Percentiles rank a stretch among this genome's conserved stretches.
phyloP scores from a whole-genome alignment of 129 eudicot genomes.

The Flaveria sonorensis region DNA sequence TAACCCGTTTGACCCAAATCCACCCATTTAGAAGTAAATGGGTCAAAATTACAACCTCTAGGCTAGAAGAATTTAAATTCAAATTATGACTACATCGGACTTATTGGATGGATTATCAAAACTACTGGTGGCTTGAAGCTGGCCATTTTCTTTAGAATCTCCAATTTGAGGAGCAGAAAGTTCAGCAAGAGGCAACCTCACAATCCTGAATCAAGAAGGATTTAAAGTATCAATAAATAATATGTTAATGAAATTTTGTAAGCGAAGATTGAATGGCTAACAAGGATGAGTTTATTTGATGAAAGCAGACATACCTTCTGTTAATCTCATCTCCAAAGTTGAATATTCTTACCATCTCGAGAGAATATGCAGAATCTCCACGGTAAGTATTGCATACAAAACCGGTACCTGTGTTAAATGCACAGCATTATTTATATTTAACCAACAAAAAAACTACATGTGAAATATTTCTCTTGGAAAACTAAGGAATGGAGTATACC shows the following conservation, averaged over 20 bases:
- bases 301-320: conserved; percentile 57
- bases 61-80: neutral
- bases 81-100: conserved; percentile 27
- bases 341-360: conserved; percentile 78
- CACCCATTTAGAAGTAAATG: neutral
- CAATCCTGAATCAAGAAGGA: conserved; percentile 54
- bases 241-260: neutral
- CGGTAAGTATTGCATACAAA: conserved; percentile 78
- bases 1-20: neutral
- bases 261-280: neutral
- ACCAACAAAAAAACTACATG: neutral
- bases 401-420: conserved; percentile 62
- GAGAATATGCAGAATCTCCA: conserved; percentile 62
- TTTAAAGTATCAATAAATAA: neutral
- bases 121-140: conserved; percentile 37
- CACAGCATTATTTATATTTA: neutral
- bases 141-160: conserved; percentile 36
- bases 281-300: conserved; percentile 4
- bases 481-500: too few relatives aligned
- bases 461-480: neutral
- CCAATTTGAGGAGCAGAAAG: conserved; percentile 44
- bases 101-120: conserved; percentile 35
- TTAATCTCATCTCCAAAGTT: conserved; percentile 76
- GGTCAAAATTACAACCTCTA: neutral
- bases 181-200: conserved; percentile 58